Percentiles rank a stretch among this genome's conserved stretches.
Evolutionary conservation across 73 alveolate species (phyloP).

Genomic region (Tetrahymena thermophila): DNA sequence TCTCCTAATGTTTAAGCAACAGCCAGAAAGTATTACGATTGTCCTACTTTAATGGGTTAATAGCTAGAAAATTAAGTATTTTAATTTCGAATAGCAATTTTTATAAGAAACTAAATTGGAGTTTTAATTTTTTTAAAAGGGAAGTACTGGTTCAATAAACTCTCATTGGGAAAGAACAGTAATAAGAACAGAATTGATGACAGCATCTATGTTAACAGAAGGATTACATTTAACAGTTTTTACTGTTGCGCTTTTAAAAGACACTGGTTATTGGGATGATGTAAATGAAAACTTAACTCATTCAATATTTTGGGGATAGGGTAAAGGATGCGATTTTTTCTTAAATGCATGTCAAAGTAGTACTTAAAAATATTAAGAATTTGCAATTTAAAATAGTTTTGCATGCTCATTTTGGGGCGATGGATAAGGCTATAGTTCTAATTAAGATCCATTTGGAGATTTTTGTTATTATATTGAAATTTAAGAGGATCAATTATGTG

Average conservation of each 20-base stretch:
- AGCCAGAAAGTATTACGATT: background rate
- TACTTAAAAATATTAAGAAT: background rate
- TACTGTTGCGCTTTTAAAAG: background rate
- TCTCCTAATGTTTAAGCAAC: background rate
- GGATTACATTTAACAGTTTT: background rate
- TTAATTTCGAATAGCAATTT: background rate
- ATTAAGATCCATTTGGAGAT: background rate
- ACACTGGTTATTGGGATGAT: background rate
- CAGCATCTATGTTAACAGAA: background rate
- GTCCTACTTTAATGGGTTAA: background rate
- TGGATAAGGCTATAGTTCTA: background rate
- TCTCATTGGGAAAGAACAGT: background rate
- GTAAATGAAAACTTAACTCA: background rate
- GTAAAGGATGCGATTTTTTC: background rate
- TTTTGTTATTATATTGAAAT: background rate
- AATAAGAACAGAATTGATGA: background rate
- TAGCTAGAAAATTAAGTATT: background rate
- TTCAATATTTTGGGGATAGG: background rate
- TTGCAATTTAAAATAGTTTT: background rate
- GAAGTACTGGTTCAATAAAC: background rate
- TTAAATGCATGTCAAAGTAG: background rate
- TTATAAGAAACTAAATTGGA: background rate
- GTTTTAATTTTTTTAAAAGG: background rate
- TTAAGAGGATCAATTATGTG: background rate
- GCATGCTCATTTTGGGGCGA: background rate